Base-by-base conservation (phyloP, 2,329 filamentous ascomycete species). In the Corniculantispora saksenae region DNA sequence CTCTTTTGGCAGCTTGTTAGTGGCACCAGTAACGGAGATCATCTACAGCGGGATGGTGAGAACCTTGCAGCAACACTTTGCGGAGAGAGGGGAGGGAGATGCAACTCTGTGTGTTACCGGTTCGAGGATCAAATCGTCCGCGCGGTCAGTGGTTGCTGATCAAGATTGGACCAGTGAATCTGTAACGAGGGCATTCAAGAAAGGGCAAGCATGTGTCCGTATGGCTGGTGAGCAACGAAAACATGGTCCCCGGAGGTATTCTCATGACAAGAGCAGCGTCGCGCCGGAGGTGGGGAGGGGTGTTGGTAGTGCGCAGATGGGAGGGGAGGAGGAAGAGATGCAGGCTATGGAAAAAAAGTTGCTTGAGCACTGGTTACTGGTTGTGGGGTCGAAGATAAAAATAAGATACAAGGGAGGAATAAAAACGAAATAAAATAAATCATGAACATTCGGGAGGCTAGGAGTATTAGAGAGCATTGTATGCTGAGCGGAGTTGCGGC, bases 211-310 rank as follows among this genome's bases (percentile, higher is more conserved):
- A 17, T 13, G 48, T 43, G 12, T 35, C 21, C 9, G 19, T 23
- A 40, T 19, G 38, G 47, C 38, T 32, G 50, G 51, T 40, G 40
- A 56, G 48, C 48, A 62, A n/a, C n/a, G n/a, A n/a, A 12, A 25
- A 3, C 12, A 6, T 48, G 21, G 19, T 13, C n/a, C 45, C 8
- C 9, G 19, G n/a, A 17, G 21, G 38, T n/a, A 62, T 45, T 25
- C 59, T 54, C 51, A 56, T 63, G 50, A 63, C 61, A 56, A 63
- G 59, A 48, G 51, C 48, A 55, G 61, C 40, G 61, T 63, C 40
- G 29, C 40, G 51, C 13, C 29, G 35, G n/a, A 40, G 23, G 61
- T 63, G 61, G 61, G 40, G 61, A 43, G 60, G 50, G 35, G 58
- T 29, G 57, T 15, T 32, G 10, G 38, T 60, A 21, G n/a, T 47